Evolutionary conservation across 805 yeast genomes (phyloP), one percentile per base, ranked within the genome.

Genomic region (Saccharomycopsis sp.): DNA sequence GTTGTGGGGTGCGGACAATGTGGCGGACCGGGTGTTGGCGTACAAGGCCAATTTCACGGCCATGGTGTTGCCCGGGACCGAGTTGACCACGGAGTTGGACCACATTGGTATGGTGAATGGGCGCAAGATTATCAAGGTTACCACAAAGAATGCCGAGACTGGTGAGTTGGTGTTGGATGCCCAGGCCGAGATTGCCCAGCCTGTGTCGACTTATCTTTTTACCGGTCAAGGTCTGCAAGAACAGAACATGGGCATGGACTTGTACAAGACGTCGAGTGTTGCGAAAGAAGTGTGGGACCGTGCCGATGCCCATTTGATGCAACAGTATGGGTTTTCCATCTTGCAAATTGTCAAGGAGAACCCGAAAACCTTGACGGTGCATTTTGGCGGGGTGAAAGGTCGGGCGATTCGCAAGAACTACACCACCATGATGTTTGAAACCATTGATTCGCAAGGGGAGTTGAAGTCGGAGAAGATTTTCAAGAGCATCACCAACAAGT

Each of bases 211-310:
- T 16, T 92, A 84, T 61, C 95, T 92, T 44, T 92, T 94, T 68
- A 92, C 99, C 51, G 99, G 98, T 60, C 99, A 92, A 72, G 99
- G 99, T 63, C 89, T 98, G 47, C 99, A 92, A 67, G 98, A 94
- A 65, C 98, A 94, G 70, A 96, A 96, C 62, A 92, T 92, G 99
- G 98, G 99, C 73, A 92, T 92, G 99, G 98, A 92, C 63, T 74
- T 92, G 60, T 92, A 92, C 64, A 79, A 78, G 51, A 72, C 82
- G 31, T 83, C 95, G 38, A 87, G 76, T 22, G 96, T 92, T 61
- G 98, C 99, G 40, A 78, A 78, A 56, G 77, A 75, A 50, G 96
- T 92, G 49, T 92, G 99, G 98, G 97, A 92, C 63, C 82, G 86
- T 61, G 99, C 99, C 48, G 98, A 92, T 61, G 62, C 64, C 45